Evolutionary conservation across 2,329 filamentous ascomycete species (phyloP), one percentile per base, ranked within the genome.

Genomic region (Exophiala phaeomuriformis): DNA sequence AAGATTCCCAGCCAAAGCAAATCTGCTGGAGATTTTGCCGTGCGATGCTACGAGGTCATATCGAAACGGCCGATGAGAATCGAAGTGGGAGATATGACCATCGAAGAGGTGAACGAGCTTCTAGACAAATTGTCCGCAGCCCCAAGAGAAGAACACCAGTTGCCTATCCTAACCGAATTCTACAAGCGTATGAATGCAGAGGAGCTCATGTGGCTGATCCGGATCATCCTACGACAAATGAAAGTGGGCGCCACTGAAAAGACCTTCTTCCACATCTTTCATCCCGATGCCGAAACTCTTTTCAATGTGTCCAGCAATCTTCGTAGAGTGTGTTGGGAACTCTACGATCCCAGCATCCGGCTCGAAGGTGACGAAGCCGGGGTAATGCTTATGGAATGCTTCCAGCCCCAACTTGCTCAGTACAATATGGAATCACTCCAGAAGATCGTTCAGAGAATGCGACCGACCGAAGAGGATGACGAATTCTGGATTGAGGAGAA

Each of bases 401-500:
- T 97, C 66, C 91, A 97, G 65, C 93, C 93, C 4, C 93, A 97
- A 68, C 78, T 98, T 35, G 93, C 93, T 3, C 83, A 84, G 0
- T 88, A 95, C 62, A 80, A 89, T 51, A 86, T 83, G 65, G 51
- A 52, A 9, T 31, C 51, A 31, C 42, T 53, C 37, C 47, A 56
- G 3, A 49, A 51, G n/a, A 39, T 94, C 80, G 82, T 94, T 1
- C 75, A 81, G 12, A 83, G 73, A 42, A 80, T 85, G 70, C 79
- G 81, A 1, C 76, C 79, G 0, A 84, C 81, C 0, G 79, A 84
- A 28, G 83, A 88, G 0, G 84, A 94, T 49, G 75, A 78, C 0
- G 82, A 86, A 5, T 98, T 94, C 65, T 97, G 90, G 90, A 93
- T 97, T 45, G 93, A 98, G 68, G 93, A 98, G 71, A 98, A 98